These are phyloP conservation scores for Dillenia suffruticosa DNA, from an alignment of 164 flowering plant genomes.

Conservation along the genomic window DNA sequence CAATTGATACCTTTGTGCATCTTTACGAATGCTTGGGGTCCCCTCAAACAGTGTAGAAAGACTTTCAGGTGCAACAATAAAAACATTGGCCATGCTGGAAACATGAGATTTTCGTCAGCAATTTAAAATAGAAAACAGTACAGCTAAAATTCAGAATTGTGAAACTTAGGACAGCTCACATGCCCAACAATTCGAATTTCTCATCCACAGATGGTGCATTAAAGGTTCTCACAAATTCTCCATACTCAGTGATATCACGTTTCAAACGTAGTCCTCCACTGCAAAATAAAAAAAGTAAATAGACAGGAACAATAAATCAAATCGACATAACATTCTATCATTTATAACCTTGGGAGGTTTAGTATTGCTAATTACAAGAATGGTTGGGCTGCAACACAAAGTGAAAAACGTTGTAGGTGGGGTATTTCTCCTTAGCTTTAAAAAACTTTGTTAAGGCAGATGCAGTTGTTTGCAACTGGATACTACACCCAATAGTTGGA, in stretches of 20 bases:
- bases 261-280: constrained; percentile 95
- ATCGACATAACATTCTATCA: no score
- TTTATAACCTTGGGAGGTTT: no score
- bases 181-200: constrained; percentile 88
- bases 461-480: no score
- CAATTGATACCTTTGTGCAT: constrained; percentile 73
- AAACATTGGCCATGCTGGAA: constrained; percentile 95
- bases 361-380: no score
- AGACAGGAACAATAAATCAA: background rate
- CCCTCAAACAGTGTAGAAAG: constrained; percentile 88
- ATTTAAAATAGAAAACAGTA: background rate
- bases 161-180: constrained; percentile 46
- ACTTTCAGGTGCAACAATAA: constrained; percentile 97
- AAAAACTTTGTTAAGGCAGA: no score
- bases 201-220: constrained; percentile 96
- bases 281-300: constrained; percentile 9
- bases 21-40: constrained; percentile 86
- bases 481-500: no score
- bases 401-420: no score
- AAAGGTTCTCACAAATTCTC: constrained; percentile 91
- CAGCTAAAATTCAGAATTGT: background rate
- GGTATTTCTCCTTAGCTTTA: no score
- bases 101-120: background rate
- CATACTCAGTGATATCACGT: constrained; percentile 97
- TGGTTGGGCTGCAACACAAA: no score